Conservation (phyloP, 2,329 filamentous ascomycete species). For the Fusarium xyrophilum region DNA sequence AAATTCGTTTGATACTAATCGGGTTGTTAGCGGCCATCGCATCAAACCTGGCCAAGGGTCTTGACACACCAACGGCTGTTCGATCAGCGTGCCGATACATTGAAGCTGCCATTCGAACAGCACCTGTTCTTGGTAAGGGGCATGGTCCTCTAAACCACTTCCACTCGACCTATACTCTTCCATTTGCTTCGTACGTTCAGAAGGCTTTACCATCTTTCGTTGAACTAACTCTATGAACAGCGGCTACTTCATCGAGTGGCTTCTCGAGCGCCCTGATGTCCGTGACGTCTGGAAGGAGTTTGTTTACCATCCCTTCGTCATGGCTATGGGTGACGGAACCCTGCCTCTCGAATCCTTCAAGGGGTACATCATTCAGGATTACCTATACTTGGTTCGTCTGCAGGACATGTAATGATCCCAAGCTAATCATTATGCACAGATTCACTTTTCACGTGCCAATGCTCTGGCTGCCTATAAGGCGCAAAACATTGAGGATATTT, state of each 20-base stretch:
- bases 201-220: rapidly evolving
- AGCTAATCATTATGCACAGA: constrained; percentile 51
- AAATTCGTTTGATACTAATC: not conserved
- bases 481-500: constrained; percentile 74
- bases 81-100: constrained; percentile 73
- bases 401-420: rapidly evolving
- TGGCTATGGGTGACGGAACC: constrained; percentile 75
- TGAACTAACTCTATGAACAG: constrained; percentile 46
- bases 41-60: constrained; percentile 70
- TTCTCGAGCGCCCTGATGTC: constrained; percentile 79
- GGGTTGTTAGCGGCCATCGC: constrained; percentile 69
- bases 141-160: constrained; percentile 81
- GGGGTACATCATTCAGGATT: constrained; percentile 89
- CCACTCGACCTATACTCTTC: constrained; percentile 71
- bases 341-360: constrained; percentile 81
- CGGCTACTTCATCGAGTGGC: constrained; percentile 82
- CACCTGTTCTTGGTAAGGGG: constrained; percentile 68
- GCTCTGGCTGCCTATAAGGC: constrained; percentile 86
- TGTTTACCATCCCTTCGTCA: constrained; percentile 83
- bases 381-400: constrained; percentile 76
- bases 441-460: constrained; percentile 87
- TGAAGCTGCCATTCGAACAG: constrained; percentile 72
- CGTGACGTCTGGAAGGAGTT: constrained; percentile 75
- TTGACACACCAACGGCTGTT: constrained; percentile 66
- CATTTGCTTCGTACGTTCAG: constrained; percentile 67